Evolutionary conservation across 139 green algal genomes (phyloP).

Genomic region (Tetraselmis striata): DNA sequence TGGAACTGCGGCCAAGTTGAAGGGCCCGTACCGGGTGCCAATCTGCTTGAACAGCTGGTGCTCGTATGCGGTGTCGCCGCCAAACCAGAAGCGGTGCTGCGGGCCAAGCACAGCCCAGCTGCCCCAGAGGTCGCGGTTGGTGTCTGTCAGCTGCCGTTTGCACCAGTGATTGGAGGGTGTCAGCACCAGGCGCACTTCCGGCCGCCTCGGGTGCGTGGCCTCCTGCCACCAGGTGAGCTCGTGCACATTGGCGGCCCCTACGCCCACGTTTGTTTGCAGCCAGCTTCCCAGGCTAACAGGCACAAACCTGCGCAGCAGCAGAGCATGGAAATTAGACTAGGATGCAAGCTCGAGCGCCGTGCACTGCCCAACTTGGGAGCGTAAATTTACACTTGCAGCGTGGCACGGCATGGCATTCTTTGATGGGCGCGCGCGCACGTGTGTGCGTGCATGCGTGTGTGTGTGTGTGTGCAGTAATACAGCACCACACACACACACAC

Average conservation of each 20-base stretch:
- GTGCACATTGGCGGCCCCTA: background rate
- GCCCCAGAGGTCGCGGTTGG: background rate
- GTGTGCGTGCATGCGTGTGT: too few relatives aligned
- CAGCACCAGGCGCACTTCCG: background rate
- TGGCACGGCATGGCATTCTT: too few relatives aligned
- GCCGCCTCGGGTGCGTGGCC: background rate
- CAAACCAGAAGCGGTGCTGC: slow-evolving; percentile 7
- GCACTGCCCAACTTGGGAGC: too few relatives aligned
- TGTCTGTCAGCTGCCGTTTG: background rate
- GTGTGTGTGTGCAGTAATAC: too few relatives aligned
- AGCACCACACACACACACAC: too few relatives aligned
- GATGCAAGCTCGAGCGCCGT: too few relatives aligned
- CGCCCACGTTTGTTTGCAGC: background rate
- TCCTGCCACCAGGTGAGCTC: slow-evolving; percentile 1
- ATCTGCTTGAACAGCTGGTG: slow-evolving; percentile 32
- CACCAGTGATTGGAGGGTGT: slow-evolving; percentile 3
- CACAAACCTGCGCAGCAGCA: background rate
- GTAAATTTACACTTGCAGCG: too few relatives aligned
- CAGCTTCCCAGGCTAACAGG: background rate
- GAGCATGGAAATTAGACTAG: too few relatives aligned
- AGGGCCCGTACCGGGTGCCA: slow-evolving; percentile 45
- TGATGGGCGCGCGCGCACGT: too few relatives aligned
- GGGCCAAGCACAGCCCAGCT: slow-evolving; percentile 1
- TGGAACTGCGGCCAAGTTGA: slow-evolving; percentile 53
- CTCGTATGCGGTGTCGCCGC: slow-evolving; percentile 10